Conservation (phyloP, 192 early-diverging fungal genomes). For the Kappamyces sp. region DNA sequence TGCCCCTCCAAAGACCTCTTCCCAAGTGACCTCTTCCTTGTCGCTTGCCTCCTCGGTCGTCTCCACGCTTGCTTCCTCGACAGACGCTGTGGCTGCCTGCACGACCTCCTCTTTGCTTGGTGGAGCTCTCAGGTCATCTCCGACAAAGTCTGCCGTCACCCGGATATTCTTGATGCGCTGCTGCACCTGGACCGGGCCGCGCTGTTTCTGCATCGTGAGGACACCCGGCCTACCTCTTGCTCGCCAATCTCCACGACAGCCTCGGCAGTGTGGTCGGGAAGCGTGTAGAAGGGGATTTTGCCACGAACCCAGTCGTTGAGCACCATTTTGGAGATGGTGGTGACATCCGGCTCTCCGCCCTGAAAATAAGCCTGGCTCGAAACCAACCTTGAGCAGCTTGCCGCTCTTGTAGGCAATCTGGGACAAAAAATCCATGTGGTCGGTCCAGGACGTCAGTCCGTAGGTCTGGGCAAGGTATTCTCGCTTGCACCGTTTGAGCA, state of each 20-base stretch:
- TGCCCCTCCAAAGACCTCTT: conserved; percentile 72
- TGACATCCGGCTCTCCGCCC: conserved; percentile 92
- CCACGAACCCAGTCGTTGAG: conserved; percentile 98
- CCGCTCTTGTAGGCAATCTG: conserved; percentile 83
- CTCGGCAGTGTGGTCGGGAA: conserved; percentile 59
- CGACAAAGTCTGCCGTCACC: conserved; percentile 76
- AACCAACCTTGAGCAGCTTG: conserved; percentile 69
- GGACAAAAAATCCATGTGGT: conserved; percentile 84
- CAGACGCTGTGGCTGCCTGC: conserved; percentile 6
- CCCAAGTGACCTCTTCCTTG: conserved; percentile 63
- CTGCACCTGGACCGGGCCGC: conserved; percentile 47
- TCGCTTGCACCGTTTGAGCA: conserved; percentile 73
- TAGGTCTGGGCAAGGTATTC: conserved; percentile 94
- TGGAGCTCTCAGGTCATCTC: conserved; percentile 71
- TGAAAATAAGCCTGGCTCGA: conserved; percentile 22
- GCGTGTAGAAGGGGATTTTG: conserved; percentile 89
- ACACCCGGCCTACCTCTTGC: conserved; percentile 21
- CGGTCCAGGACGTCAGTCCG: conserved; percentile 77
- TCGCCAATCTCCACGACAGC: conserved; percentile 30
- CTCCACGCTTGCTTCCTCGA: conserved; percentile 29
- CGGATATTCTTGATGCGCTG: conserved; percentile 91
- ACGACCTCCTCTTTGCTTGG: conserved; percentile 37
- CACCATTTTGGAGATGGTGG: conserved; percentile 91
- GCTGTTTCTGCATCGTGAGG: not conserved
- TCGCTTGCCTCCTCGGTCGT: conserved; percentile 45